Conservation (phyloP, 495 filamentous ascomycete species). For the Tuber umbilicatum region DNA sequence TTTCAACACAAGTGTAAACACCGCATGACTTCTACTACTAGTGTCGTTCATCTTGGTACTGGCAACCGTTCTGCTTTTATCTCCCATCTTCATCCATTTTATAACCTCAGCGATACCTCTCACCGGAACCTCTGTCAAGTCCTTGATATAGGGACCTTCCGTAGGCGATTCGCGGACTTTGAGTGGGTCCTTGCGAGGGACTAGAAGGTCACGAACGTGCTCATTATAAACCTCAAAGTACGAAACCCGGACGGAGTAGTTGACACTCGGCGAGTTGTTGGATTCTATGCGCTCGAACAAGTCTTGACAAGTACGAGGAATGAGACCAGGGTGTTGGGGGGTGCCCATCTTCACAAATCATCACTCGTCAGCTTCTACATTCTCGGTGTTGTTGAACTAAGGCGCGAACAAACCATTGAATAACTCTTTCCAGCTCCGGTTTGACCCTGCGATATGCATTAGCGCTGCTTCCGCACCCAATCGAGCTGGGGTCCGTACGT, state of each 20-base stretch:
- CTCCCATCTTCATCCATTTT: slow-evolving; percentile 82
- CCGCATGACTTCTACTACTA: slow-evolving; percentile 84
- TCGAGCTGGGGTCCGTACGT: slow-evolving; percentile 43
- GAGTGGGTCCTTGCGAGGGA: slow-evolving; percentile 67
- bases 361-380: slow-evolving; percentile 15
- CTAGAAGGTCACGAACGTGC: slow-evolving; percentile 90
- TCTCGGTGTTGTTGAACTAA: too few species aligned
- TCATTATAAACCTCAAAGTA: slow-evolving; percentile 99
- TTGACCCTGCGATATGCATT: slow-evolving; percentile 54
- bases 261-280: slow-evolving; percentile 76
- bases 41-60: slow-evolving; percentile 99
- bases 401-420: slow-evolving; percentile 59
- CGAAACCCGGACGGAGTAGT: slow-evolving; percentile 90
- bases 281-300: slow-evolving; percentile 89
- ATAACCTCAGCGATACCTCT: slow-evolving; percentile 75
- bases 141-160: slow-evolving; percentile 97
- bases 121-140: slow-evolving; percentile 85
- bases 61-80: slow-evolving; percentile 80
- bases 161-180: slow-evolving; percentile 93
- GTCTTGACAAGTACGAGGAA: slow-evolving; percentile 94
- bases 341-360: slow-evolving; percentile 64
- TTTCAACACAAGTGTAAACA: slow-evolving; percentile 96
- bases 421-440: slow-evolving; percentile 97
- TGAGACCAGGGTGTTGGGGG: slow-evolving; percentile 73
- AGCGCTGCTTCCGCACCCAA: not conserved